Percentiles rank a stretch among this genome's conserved stretches.
These are phyloP conservation scores for Cyclostephanos tholiformis DNA, from an alignment of 108 stramenopile genomes.

Conservation along the genomic window DNA sequence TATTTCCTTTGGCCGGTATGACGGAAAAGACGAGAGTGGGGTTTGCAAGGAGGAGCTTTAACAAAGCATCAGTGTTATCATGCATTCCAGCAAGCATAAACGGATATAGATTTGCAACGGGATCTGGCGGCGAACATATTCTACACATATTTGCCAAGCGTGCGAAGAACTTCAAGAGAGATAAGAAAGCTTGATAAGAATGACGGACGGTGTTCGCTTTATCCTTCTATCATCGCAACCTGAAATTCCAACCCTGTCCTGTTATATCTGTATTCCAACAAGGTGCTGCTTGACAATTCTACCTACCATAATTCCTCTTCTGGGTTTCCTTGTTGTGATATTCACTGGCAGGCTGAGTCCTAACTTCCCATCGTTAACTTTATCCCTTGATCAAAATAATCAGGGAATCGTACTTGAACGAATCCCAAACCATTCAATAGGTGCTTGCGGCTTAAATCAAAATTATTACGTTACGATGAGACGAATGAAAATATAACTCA, in stretches of 20 bases:
- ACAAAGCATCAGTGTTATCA: neutral
- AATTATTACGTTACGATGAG: too few relatives aligned
- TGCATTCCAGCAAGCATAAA: neutral
- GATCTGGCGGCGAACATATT: too few relatives aligned
- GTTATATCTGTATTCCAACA: neutral
- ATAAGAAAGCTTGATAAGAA: conserved; percentile 81
- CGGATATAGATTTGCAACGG: neutral
- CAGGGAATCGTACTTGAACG: conserved; percentile 40
- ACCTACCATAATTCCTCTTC: conserved; percentile 62
- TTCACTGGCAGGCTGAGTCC: conserved; percentile 30
- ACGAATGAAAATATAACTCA: too few relatives aligned
- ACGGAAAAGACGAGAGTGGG: neutral
- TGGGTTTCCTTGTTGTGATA: conserved; percentile 69
- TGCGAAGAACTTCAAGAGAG: conserved; percentile 78
- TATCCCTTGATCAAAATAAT: conserved; percentile 70
- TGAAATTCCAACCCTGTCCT: neutral
- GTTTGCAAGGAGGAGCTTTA: neutral
- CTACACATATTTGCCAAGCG: conserved; percentile 80
- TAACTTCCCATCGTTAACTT: conserved; percentile 46
- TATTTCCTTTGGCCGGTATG: neutral
- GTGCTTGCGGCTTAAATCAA: too few relatives aligned
- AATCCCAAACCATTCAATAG: conserved; percentile 74
- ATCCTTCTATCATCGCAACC: neutral
- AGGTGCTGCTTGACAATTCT: conserved; percentile 73
- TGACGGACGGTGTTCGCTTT: neutral